phyloP scores from a whole-genome alignment of 139 green algal species.

The Pseudopediastrum boryanum region DNA sequence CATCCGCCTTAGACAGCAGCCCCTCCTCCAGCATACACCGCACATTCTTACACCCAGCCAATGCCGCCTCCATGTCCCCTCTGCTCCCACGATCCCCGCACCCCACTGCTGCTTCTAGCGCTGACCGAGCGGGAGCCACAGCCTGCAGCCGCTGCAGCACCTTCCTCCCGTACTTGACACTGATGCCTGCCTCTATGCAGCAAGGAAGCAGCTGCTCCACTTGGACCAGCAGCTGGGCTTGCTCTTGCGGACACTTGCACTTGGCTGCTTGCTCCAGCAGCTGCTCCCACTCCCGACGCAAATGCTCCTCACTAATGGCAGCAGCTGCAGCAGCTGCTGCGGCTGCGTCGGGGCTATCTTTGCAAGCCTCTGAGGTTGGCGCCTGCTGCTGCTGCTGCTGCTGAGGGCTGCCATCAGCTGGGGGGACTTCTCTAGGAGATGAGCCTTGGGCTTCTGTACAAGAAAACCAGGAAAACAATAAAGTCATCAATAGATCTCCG shows the following conservation, averaged over 20 bases:
- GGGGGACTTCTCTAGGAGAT: no score
- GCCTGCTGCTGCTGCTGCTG: constrained; percentile 17
- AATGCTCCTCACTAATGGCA: not conserved
- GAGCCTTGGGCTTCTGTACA: no score
- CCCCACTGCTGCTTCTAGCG: constrained; percentile 31
- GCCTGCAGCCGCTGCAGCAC: constrained; percentile 49
- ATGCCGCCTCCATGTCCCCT: constrained; percentile 33
- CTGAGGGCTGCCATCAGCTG: no score
- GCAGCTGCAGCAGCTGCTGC: not conserved
- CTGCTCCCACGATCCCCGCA: not conserved
- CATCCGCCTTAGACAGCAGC: constrained; percentile 19
- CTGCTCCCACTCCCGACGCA: constrained; percentile 48
- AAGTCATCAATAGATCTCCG: no score
- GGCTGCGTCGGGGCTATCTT: not conserved
- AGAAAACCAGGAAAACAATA: no score
- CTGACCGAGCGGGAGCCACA: constrained; percentile 23
- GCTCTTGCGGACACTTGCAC: constrained; percentile 32
- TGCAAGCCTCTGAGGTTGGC: no score
- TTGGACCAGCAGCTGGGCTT: constrained; percentile 34
- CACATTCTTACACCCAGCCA: constrained; percentile 32
- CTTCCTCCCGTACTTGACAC: constrained; percentile 57
- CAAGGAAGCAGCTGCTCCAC: constrained; percentile 34
- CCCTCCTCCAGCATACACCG: constrained; percentile 36
- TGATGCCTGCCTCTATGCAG: constrained; percentile 42
- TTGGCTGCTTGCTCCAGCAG: constrained; percentile 44